Base-by-base conservation (phyloP, 805 yeast species). In the Candida methanosorbosa region DNA sequence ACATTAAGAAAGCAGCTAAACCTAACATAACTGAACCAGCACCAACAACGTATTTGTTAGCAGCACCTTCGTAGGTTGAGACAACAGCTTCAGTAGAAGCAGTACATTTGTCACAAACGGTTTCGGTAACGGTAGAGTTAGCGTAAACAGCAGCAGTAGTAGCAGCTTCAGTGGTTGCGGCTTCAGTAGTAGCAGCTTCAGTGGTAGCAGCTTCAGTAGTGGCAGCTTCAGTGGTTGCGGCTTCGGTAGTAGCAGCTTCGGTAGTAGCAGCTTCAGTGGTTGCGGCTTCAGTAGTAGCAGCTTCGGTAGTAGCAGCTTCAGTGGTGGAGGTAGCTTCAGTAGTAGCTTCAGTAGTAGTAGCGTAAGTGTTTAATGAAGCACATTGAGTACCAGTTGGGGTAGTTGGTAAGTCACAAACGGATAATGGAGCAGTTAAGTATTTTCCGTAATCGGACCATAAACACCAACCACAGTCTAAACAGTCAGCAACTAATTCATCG, bases 381-480 rank as follows among this genome's bases (percentile, higher is more conserved):
- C 49, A 44, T 14, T 33, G 27, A 11, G 59, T 56, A 46, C 62
- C 65, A 24, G 65, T 60, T 49, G 65, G 65, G 37, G 48, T 53
- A n/a, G 64, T 58, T 13, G 49, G 33, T 16, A 49, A 40, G 25
- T 33, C 18, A 46, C 66, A 61, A 14, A 49, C 59, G n/a, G 44
- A 52, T 27, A 61, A 43, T 16, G 64, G 55, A 11, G 41, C 26
- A 18, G 51, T 38, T 34, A 60, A 50, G 44, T 43, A 60, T 1
- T 38, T 33, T 27, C 62, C 58, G 43, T 61, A 61, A 44, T 60
- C 56, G 32, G 38, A 38, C 65, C 65, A 61, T 40, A 61, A 41
- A 35, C 63, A 57, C 63, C 66, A 60, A 30, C 64, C 66, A 56
- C 66, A 61, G 32, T 48, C 59, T 43, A 61, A 49, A 49, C 66